Conservation (phyloP, 1,284 basidiomycete genomes). For the Athelia sp. region DNA sequence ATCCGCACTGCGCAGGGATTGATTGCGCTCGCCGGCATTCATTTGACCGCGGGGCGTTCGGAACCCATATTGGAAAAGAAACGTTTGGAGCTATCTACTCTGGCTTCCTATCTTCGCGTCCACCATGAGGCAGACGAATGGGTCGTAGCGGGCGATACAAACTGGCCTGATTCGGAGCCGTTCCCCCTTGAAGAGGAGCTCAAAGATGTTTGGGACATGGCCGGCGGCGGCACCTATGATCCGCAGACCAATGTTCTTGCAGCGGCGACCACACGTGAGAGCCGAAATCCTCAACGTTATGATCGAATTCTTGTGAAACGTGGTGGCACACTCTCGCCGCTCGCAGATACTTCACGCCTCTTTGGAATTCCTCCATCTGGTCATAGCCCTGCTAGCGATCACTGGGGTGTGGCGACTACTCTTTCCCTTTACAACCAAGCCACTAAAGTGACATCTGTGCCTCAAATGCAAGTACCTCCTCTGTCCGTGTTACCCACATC, state of each 20-base stretch:
- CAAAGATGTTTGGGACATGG: slow-evolving; percentile 3
- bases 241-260: slow-evolving; percentile 13
- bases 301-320: slow-evolving; percentile 13
- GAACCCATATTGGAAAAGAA: slow-evolving; percentile 7
- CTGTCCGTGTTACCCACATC: neutral
- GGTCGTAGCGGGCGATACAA: slow-evolving; percentile 16
- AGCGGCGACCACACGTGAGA: slow-evolving; percentile 9
- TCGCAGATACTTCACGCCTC: neutral
- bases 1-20: neutral
- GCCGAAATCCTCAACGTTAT: slow-evolving; percentile 11
- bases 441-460: no score
- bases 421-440: neutral
- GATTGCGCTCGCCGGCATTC: slow-evolving; percentile 13
- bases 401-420: slow-evolving; percentile 9
- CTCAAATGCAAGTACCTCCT: neutral
- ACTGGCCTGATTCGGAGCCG: slow-evolving; percentile 7
- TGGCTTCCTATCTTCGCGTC: slow-evolving; percentile 7
- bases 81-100: slow-evolving; percentile 7
- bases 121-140: slow-evolving; percentile 9
- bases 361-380: slow-evolving; percentile 3
- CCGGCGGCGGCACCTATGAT: slow-evolving; percentile 10
- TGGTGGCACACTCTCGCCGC: neutral
- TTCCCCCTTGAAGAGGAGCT: slow-evolving; percentile 3
- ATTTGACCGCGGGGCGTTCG: slow-evolving; percentile 11
- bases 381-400: slow-evolving; percentile 13